A percentile compares a stretch with the other conserved stretches of the same genome.
These are phyloP conservation scores for Mycocentrospora acerina DNA, from an alignment of 2,329 filamentous ascomycete genomes.

Conservation along the genomic window DNA sequence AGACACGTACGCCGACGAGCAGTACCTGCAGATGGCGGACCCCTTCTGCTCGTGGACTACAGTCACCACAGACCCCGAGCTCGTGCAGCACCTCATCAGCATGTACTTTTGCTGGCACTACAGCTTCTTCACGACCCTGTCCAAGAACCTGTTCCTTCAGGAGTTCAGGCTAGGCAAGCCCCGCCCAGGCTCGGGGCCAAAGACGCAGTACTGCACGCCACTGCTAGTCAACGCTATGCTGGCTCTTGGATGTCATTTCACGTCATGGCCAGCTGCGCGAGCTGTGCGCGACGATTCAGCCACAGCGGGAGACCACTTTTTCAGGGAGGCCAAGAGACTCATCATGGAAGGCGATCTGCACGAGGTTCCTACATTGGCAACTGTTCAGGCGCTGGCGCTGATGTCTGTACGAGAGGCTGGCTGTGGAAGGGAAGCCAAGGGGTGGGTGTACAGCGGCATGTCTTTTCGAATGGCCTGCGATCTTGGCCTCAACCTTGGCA, in stretches of 20 bases:
- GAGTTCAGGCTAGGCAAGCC: slow-evolving; percentile 77
- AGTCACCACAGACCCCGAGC: slow-evolving; percentile 75
- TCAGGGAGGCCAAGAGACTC: slow-evolving; percentile 85
- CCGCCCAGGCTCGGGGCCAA: slow-evolving; percentile 47
- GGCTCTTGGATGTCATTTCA: slow-evolving; percentile 91
- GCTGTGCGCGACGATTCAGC: slow-evolving; percentile 71
- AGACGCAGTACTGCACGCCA: slow-evolving; percentile 80
- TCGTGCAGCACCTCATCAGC: slow-evolving; percentile 85
- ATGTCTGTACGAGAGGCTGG: slow-evolving; percentile 98
- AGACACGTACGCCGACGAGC: slow-evolving; percentile 44
- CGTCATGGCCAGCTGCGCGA: slow-evolving; percentile 70
- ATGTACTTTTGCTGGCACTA: slow-evolving; percentile 99
- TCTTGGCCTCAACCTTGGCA: slow-evolving; percentile 80
- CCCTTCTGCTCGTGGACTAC: slow-evolving; percentile 84
- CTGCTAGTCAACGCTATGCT: slow-evolving; percentile 93
- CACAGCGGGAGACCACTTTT: slow-evolving; percentile 94
- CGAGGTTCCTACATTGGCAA: slow-evolving; percentile 82
- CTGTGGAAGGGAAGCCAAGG: slow-evolving; percentile 89
- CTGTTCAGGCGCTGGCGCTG: slow-evolving; percentile 87
- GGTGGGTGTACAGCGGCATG: slow-evolving; percentile 98
- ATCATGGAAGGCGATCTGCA: slow-evolving; percentile 92
- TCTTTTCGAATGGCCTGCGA: slow-evolving; percentile 97
- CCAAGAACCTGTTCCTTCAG: slow-evolving; percentile 80
- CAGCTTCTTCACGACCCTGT: slow-evolving; percentile 89
- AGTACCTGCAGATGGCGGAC: slow-evolving; percentile 59